phyloP scores from a whole-genome alignment of 2,329 filamentous ascomycete species.

The Penicillium sp. region DNA sequence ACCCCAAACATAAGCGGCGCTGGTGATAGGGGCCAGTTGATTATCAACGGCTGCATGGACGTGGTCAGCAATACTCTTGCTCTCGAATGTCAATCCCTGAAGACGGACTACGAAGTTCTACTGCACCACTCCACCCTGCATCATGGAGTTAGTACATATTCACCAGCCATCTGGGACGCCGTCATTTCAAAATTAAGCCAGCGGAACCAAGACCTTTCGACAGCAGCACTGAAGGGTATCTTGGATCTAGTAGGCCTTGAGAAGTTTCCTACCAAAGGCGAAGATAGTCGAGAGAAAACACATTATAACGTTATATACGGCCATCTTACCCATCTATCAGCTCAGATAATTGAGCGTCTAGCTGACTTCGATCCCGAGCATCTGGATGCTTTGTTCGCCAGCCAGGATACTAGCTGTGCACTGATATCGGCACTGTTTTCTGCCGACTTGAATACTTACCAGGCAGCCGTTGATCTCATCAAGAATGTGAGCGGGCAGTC shows the following conservation, averaged over 20 bases:
- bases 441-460: conserved; percentile 72
- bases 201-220: conserved; percentile 68
- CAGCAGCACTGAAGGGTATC: conserved; percentile 67
- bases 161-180: conserved; percentile 72
- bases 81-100: conserved; percentile 67
- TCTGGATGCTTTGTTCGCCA: conserved; percentile 65
- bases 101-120: conserved; percentile 65
- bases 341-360: conserved; percentile 71
- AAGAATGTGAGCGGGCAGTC: conserved; percentile 74
- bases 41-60: conserved; percentile 55
- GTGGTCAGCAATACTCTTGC: conserved; percentile 65
- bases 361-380: conserved; percentile 69
- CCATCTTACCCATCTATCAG: conserved; percentile 60
- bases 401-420: conserved; percentile 65
- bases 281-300: conserved; percentile 51
- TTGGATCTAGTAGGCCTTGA: conserved; percentile 71
- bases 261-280: conserved; percentile 56
- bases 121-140: conserved; percentile 59
- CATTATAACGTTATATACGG: conserved; percentile 74
- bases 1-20: conserved; percentile 36
- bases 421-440: conserved; percentile 78
- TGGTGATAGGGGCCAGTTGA: conserved; percentile 29
- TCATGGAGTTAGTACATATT: conserved; percentile 65
- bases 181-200: conserved; percentile 66
- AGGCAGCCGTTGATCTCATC: conserved; percentile 75